Evolutionary conservation across 345 rosid species (phyloP).

Genomic region (Eucalyptus dawsonii): DNA sequence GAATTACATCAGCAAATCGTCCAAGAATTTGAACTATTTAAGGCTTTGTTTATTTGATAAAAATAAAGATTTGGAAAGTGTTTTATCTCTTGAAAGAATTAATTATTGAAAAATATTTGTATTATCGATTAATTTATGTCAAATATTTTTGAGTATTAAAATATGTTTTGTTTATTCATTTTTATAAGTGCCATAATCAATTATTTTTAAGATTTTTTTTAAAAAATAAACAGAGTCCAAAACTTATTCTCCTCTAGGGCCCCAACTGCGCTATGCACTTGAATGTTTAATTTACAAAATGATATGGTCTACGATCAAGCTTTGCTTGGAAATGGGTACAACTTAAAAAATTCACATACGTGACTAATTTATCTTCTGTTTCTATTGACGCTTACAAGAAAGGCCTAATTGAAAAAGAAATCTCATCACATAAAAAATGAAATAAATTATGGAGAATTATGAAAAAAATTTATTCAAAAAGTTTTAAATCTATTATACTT

Average conservation of each 20-base stretch:
- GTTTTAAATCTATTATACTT: neutral
- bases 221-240: neutral
- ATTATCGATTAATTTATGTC: too few species aligned
- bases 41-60: too few species aligned
- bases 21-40: neutral
- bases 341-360: neutral
- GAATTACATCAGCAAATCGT: too few species aligned
- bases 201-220: too few species aligned
- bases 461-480: neutral
- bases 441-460: accelerated
- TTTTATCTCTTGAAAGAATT: too few species aligned
- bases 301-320: neutral
- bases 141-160: accelerated
- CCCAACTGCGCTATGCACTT: neutral
- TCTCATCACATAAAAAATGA: neutral
- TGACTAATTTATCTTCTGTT: too few species aligned
- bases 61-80: too few species aligned
- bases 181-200: neutral
- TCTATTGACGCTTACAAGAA: neutral
- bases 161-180: too few species aligned
- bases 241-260: neutral
- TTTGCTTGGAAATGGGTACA: neutral
- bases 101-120: too few species aligned
- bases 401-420: neutral
- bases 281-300: neutral